Evolutionary conservation across 1,139 yeast species (phyloP), one percentile per base, ranked within the genome.

Genomic region (Zygoascus sp.): DNA sequence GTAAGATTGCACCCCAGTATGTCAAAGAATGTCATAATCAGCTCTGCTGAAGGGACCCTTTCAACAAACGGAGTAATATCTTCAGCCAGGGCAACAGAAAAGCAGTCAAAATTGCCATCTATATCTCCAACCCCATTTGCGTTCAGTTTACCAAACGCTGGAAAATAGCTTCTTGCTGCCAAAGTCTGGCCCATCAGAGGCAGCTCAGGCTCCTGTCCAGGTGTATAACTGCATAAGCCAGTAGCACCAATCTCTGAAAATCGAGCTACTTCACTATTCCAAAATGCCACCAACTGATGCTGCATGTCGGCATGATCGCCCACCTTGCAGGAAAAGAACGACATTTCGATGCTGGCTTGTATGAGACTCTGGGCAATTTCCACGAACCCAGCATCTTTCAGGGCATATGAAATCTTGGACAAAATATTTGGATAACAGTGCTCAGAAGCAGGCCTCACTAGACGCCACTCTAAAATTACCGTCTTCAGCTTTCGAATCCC

Each of bases 251-350:
- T 32, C 16, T 57, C 60, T 5, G 59, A 58, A 27, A 57, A 47
- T 17, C 58, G 49, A 2, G 53, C 40, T 2, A 51, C 44, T 36
- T 57, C 60, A 43, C 49, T 45, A 13, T 49, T 44, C 60, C 60
- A 57, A 41, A 48, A 57, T 39, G 38, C 39, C 16, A 38, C 36
- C 15, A 57, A 48, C 4, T 52, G 38, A n/a, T 38, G 27, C 21
- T 28, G 20, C 4, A 25, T 23, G n/a, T 25, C 7, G n/a, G 9
- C 28, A n/a, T 10, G 9, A 25, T 7, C 28, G 7, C n/a, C n/a
- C 3, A 4, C 7, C 9, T 25, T 7, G 4, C 7, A 2, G 59
- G 59, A 20, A 21, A 50, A 54, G 17, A 52, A 45, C 21, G 44
- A 42, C 9, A 50, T n/a, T 32, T 57, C 60, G 3, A 55, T 25